Percentiles rank a stretch among this genome's conserved stretches.
These are phyloP conservation scores for Neophaeococcomyces aloes DNA, from an alignment of 2,329 filamentous ascomycete species.

Conservation along the genomic window DNA sequence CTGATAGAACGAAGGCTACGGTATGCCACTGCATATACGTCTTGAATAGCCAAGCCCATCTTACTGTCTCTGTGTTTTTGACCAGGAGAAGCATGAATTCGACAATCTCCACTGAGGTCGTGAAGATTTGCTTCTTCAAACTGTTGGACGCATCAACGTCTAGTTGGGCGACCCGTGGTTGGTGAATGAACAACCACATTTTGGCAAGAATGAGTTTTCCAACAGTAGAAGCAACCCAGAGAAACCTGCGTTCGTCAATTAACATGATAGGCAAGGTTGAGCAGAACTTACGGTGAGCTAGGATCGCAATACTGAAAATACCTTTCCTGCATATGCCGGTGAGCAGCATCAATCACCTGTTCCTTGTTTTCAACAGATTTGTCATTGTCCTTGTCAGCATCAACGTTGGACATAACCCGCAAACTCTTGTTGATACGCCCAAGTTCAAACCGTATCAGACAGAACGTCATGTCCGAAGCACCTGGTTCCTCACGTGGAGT, in stretches of 20 bases:
- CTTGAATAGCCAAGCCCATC: constrained; percentile 56
- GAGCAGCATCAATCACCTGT: constrained; percentile 42
- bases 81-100: constrained; percentile 60
- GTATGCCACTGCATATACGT: constrained; percentile 58
- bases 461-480: constrained; percentile 45
- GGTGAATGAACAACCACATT: constrained; percentile 66
- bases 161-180: constrained; percentile 48
- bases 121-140: constrained; percentile 57
- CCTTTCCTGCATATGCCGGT: constrained; percentile 44
- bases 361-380: constrained; percentile 29
- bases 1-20: constrained; percentile 50
- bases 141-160: constrained; percentile 43
- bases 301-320: constrained; percentile 45
- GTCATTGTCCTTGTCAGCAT: neutral
- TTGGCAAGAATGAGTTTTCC: constrained; percentile 64
- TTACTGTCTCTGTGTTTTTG: constrained; percentile 49
- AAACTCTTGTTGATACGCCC: constrained; percentile 22
- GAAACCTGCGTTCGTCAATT: constrained; percentile 31
- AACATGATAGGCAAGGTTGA: neutral
- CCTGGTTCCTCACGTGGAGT: constrained; percentile 40
- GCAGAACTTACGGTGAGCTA: constrained; percentile 29
- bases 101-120: constrained; percentile 62
- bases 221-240: constrained; percentile 59
- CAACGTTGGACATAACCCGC: neutral
- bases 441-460: constrained; percentile 45